A percentile compares a stretch with the other conserved stretches of the same genome.
These are phyloP conservation scores for Boletus pseudopeckii DNA, from an alignment of 768 basidiomycete species.

Conservation along the genomic window DNA sequence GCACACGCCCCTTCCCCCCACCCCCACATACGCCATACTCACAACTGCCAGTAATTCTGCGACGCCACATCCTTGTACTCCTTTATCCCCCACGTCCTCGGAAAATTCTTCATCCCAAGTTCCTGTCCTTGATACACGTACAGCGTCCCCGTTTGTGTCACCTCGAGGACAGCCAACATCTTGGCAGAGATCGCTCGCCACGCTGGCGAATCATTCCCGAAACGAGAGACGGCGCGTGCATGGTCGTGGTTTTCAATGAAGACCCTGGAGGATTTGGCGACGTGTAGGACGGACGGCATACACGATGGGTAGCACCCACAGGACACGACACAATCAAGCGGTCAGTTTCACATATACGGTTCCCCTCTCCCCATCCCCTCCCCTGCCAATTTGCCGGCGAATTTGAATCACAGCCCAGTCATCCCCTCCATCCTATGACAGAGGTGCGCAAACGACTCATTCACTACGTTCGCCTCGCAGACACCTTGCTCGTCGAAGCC, in stretches of 20 bases:
- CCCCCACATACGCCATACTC: slow-evolving; percentile 16
- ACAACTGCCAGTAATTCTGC: slow-evolving; percentile 58
- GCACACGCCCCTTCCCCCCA: background rate
- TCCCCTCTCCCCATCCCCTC: background rate
- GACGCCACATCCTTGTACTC: slow-evolving; percentile 71
- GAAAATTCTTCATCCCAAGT: slow-evolving; percentile 63
- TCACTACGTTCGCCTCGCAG: slow-evolving; percentile 19
- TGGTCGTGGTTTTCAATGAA: slow-evolving; percentile 75
- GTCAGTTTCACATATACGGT: slow-evolving; percentile 6
- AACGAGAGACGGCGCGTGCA: slow-evolving; percentile 59
- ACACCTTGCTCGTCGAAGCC: slow-evolving; percentile 7
- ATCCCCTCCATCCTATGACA: background rate
- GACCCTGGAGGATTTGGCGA: slow-evolving; percentile 33
- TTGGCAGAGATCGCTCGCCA: slow-evolving; percentile 62
- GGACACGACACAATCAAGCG: slow-evolving; percentile 3
- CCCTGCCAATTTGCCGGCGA: background rate
- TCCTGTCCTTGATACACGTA: slow-evolving; percentile 79
- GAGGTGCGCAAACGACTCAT: slow-evolving; percentile 8
- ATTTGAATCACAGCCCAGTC: slow-evolving; percentile 1
- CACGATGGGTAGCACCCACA: slow-evolving; percentile 17
- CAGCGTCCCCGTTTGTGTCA: slow-evolving; percentile 60
- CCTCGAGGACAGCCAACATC: slow-evolving; percentile 58
- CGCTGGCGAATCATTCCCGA: slow-evolving; percentile 54
- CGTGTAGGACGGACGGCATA: slow-evolving; percentile 6
- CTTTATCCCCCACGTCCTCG: slow-evolving; percentile 60